Evolutionary conservation across 108 stramenopile genomes (phyloP).

Genomic region (Cyclotella kingstonii): DNA sequence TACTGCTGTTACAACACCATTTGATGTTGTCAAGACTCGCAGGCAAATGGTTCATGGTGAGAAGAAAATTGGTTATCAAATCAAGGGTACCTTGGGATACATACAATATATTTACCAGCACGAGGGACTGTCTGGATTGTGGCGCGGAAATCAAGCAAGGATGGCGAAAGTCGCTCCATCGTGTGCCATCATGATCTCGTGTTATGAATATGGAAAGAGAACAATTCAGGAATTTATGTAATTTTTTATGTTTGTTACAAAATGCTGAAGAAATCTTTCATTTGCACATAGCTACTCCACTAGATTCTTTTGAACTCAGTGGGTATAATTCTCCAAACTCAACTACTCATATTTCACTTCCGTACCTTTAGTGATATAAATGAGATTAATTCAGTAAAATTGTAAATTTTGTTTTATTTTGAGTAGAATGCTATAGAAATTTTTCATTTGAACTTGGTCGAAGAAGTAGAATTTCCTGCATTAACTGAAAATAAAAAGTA

Average conservation of each 20-base stretch:
- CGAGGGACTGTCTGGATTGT: conserved; percentile 68
- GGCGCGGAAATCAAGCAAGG: conserved; percentile 82
- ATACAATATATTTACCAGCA: conserved; percentile 38
- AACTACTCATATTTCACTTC: too few relatives aligned
- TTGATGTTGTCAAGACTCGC: conserved; percentile 95
- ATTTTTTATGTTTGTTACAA: neutral
- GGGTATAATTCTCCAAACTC: too few relatives aligned
- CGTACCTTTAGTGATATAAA: too few relatives aligned
- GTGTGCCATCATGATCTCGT: conserved; percentile 95
- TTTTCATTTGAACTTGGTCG: too few relatives aligned
- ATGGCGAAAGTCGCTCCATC: conserved; percentile 92
- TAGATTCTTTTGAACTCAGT: too few relatives aligned
- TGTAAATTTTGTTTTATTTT: neutral
- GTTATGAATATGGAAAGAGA: conserved; percentile 87
- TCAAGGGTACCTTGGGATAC: neutral
- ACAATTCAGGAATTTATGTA: conserved; percentile 23
- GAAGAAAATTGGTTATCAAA: neutral
- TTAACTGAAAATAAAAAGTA: too few relatives aligned
- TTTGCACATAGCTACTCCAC: too few relatives aligned
- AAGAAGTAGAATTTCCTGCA: too few relatives aligned
- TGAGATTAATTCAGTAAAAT: too few relatives aligned
- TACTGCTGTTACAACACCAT: conserved; percentile 86
- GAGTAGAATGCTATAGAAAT: too few relatives aligned
- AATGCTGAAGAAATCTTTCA: too few relatives aligned
- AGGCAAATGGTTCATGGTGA: conserved; percentile 50